Evolutionary conservation across 768 basidiomycete species (phyloP).

Genomic region (Tricholoma bakamatsutake): DNA sequence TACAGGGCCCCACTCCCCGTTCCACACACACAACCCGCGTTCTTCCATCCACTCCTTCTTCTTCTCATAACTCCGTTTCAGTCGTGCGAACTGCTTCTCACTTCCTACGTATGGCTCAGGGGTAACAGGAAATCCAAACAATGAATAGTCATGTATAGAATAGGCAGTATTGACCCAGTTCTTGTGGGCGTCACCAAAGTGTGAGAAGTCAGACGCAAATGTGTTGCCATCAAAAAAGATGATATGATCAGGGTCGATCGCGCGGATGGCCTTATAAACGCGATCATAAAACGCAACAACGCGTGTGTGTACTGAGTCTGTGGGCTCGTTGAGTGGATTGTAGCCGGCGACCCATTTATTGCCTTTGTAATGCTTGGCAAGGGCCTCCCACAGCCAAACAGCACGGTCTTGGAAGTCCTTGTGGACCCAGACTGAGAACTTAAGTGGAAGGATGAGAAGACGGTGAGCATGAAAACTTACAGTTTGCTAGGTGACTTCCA

Average conservation of each 20-base stretch:
- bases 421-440: constrained; percentile 62
- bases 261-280: constrained; percentile 64
- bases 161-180: constrained; percentile 70
- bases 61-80: constrained; percentile 58
- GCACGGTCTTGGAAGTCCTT: constrained; percentile 80
- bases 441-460: not conserved
- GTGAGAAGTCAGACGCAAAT: constrained; percentile 73
- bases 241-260: constrained; percentile 61
- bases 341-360: constrained; percentile 86
- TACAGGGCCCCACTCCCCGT: constrained; percentile 85
- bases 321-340: constrained; percentile 81
- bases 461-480: constrained; percentile 19
- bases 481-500: constrained; percentile 62
- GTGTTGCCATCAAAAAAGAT: constrained; percentile 85
- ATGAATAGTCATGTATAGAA: constrained; percentile 72
- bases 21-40: constrained; percentile 62
- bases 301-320: constrained; percentile 61
- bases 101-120: constrained; percentile 49
- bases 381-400: constrained; percentile 71
- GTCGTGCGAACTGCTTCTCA: constrained; percentile 43
- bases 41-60: constrained; percentile 77
- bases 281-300: constrained; percentile 64
- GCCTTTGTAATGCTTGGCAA: constrained; percentile 68
- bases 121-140: constrained; percentile 65
- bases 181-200: constrained; percentile 58